Conservation (phyloP, 768 basidiomycete genomes). For the Imleria badia region DNA sequence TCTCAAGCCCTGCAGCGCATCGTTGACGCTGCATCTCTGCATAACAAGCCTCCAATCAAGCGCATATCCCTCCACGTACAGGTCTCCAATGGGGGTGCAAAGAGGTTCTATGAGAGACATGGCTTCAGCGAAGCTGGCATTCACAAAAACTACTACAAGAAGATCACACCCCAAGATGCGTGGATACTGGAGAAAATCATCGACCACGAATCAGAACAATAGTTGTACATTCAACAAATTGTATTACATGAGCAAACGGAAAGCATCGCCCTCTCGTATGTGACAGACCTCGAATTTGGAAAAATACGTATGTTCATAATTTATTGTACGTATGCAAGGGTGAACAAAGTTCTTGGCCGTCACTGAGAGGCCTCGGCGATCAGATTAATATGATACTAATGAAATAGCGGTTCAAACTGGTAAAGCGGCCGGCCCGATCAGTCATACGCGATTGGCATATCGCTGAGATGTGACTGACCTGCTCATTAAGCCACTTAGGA, state of each 20-base stretch:
- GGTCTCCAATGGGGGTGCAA: slow-evolving; percentile 73
- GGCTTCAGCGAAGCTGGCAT: slow-evolving; percentile 71
- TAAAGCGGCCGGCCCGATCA: slow-evolving; percentile 17
- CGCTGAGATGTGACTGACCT: slow-evolving; percentile 18
- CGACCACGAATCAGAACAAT: slow-evolving; percentile 25
- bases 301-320: slow-evolving; percentile 28
- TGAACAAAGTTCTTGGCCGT: slow-evolving; percentile 19
- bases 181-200: slow-evolving; percentile 79
- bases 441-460: slow-evolving; percentile 13
- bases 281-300: slow-evolving; percentile 9
- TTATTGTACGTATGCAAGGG: slow-evolving; percentile 30
- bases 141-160: slow-evolving; percentile 84
- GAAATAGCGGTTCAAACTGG: slow-evolving; percentile 23
- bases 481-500: slow-evolving; percentile 16
- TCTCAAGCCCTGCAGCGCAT: slow-evolving; percentile 70
- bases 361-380: slow-evolving; percentile 15
- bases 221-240: slow-evolving; percentile 23
- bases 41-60: slow-evolving; percentile 59
- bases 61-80: slow-evolving; percentile 87
- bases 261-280: slow-evolving; percentile 11
- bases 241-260: slow-evolving; percentile 24
- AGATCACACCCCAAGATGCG: slow-evolving; percentile 78
- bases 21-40: slow-evolving; percentile 58
- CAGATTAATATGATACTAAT: slow-evolving; percentile 26
- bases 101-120: slow-evolving; percentile 79